Percentiles rank a stretch among this genome's conserved stretches.
These are phyloP conservation scores for Cryptococcus maquisensis DNA, from an alignment of 1,284 basidiomycete species.

Conservation along the genomic window DNA sequence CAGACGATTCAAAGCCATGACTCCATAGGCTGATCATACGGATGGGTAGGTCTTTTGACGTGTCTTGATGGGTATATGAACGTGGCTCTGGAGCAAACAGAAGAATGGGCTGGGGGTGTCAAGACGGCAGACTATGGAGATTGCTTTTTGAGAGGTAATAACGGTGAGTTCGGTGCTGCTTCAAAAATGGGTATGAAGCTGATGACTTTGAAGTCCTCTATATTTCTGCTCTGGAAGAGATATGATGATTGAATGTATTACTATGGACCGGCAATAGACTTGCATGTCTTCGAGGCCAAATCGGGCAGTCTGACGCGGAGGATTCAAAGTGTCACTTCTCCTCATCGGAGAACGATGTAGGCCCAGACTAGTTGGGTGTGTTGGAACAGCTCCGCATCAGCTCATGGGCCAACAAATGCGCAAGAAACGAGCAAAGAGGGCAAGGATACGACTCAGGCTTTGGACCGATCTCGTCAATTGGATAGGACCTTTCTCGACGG, in stretches of 20 bases:
- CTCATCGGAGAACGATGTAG: too few relatives aligned
- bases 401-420: too few relatives aligned
- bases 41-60: slow-evolving; percentile 73
- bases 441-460: too few relatives aligned
- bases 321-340: too few relatives aligned
- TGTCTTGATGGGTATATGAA: slow-evolving; percentile 99
- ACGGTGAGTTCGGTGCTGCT: slow-evolving; percentile 62
- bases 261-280: too few relatives aligned
- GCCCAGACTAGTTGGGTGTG: too few relatives aligned
- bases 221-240: slow-evolving; percentile 52
- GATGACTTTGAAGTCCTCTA: slow-evolving; percentile 47
- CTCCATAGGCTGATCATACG: background rate
- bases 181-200: slow-evolving; percentile 5
- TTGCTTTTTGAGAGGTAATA: slow-evolving; percentile 93
- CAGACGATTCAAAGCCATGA: background rate
- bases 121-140: slow-evolving; percentile 88
- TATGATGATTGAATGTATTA: slow-evolving; percentile 17
- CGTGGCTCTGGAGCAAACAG: slow-evolving; percentile 93
- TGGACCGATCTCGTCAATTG: too few relatives aligned
- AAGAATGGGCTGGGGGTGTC: slow-evolving; percentile 84
- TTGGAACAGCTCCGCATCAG: too few relatives aligned
- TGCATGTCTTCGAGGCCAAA: too few relatives aligned
- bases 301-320: too few relatives aligned
- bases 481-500: too few relatives aligned
- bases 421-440: too few relatives aligned